phyloP scores from a whole-genome alignment of 768 basidiomycete genomes.

The Rhizopogon rudus region DNA sequence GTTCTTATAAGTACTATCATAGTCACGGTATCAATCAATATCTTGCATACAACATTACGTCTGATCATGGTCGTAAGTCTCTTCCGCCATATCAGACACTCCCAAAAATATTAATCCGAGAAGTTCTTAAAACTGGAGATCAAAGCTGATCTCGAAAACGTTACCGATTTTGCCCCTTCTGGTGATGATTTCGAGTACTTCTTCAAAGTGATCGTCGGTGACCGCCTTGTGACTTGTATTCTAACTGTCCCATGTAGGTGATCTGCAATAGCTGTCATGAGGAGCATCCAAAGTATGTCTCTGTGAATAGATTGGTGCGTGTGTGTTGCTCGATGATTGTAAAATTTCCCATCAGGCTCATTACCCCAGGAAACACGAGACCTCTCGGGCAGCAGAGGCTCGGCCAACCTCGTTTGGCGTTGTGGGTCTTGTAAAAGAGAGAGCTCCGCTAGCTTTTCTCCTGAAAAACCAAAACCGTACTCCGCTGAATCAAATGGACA shows the following conservation, averaged over 20 bases:
- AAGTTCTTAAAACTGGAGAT: constrained; percentile 63
- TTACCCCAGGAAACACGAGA: constrained; percentile 54
- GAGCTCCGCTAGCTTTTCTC: constrained; percentile 71
- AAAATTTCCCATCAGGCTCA: neutral
- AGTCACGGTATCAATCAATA: neutral
- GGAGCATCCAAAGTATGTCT: constrained; percentile 63
- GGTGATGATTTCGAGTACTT: constrained; percentile 71
- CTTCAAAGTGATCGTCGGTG: constrained; percentile 51
- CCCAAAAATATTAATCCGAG: neutral
- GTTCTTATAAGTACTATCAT: neutral
- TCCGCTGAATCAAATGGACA: constrained; percentile 52
- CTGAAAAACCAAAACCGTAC: constrained; percentile 31
- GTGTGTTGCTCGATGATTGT: neutral
- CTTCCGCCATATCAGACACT: neutral
- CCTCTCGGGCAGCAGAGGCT: constrained; percentile 51
- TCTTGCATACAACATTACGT: neutral
- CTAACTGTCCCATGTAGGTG: constrained; percentile 38
- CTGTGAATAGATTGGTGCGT: constrained; percentile 64
- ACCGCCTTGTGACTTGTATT: constrained; percentile 1
- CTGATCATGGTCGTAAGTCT: constrained; percentile 49
- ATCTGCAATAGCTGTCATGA: constrained; percentile 80
- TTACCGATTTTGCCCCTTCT: constrained; percentile 65
- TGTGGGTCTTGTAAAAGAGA: constrained; percentile 77
- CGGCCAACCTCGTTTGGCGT: constrained; percentile 78
- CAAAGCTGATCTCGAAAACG: constrained; percentile 77